A percentile compares a stretch with the other conserved stretches of the same genome.
These are phyloP conservation scores for Coemansia sp. DNA, from an alignment of 192 early-diverging fungal genomes.

Conservation along the genomic window DNA sequence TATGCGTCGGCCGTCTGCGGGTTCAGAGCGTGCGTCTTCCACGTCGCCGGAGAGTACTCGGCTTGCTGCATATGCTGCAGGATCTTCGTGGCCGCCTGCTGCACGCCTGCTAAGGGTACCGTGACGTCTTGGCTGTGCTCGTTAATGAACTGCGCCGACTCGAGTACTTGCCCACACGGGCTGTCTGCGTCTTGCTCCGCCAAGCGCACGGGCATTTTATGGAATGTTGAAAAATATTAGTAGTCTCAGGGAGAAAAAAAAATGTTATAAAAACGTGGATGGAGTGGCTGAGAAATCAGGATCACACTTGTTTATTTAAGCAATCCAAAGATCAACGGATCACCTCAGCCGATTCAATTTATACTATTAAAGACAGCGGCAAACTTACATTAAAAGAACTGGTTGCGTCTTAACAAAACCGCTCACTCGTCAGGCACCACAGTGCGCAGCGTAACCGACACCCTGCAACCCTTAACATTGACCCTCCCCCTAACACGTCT, in stretches of 20 bases:
- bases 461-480: slow-evolving; percentile 14
- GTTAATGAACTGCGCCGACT: slow-evolving; percentile 38
- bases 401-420: no score
- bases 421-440: slow-evolving; percentile 8
- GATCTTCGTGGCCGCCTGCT: slow-evolving; percentile 57
- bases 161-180: slow-evolving; percentile 11
- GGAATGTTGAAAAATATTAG: no score
- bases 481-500: slow-evolving; percentile 11
- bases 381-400: no score
- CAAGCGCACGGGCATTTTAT: no score
- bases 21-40: slow-evolving; percentile 63
- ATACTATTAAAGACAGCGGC: no score
- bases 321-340: no score
- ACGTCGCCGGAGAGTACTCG: slow-evolving; percentile 60
- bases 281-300: no score
- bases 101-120: slow-evolving; percentile 56
- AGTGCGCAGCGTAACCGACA: slow-evolving; percentile 41
- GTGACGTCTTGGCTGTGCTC: slow-evolving; percentile 61
- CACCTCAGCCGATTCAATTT: no score
- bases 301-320: no score
- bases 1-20: slow-evolving; percentile 57
- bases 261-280: no score
- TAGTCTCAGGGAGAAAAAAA: no score
- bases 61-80: slow-evolving; percentile 58
- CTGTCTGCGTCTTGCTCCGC: no score